These are phyloP conservation scores for Russula abietina DNA, from an alignment of 768 basidiomycete genomes.

Conservation along the genomic window DNA sequence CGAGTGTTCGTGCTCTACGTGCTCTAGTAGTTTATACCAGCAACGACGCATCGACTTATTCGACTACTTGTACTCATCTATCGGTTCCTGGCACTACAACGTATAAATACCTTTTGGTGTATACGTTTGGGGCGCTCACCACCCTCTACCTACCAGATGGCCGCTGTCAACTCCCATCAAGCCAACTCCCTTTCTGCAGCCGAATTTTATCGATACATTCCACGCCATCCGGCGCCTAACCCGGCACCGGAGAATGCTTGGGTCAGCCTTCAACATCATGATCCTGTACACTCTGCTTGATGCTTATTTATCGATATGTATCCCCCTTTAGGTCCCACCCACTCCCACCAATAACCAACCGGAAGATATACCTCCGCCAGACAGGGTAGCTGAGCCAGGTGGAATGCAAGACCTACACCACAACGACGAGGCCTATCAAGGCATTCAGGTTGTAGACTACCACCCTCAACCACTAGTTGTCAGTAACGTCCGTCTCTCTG, in stretches of 20 bases:
- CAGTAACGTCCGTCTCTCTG: neutral
- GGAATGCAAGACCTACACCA: neutral
- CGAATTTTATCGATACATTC: neutral
- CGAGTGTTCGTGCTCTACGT: no score
- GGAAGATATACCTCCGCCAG: neutral
- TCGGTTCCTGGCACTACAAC: no score
- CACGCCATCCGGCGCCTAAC: neutral
- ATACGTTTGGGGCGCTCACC: no score
- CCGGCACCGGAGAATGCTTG: neutral
- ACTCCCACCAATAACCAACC: neutral
- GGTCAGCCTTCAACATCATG: neutral
- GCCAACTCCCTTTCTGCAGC: neutral
- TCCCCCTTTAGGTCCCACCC: neutral
- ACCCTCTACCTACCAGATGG: no score
- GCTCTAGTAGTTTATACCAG: no score
- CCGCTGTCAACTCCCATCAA: neutral
- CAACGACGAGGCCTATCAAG: neutral
- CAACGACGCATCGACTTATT: no score
- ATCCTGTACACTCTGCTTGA: neutral
- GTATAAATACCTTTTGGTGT: no score
- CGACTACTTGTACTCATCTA: no score
- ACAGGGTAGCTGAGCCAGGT: neutral
- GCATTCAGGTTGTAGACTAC: neutral
- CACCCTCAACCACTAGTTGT: neutral
- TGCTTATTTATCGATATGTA: neutral